These are phyloP conservation scores for Penicillium sp. DNA, from an alignment of 2,329 filamentous ascomycete genomes.

Conservation along the genomic window DNA sequence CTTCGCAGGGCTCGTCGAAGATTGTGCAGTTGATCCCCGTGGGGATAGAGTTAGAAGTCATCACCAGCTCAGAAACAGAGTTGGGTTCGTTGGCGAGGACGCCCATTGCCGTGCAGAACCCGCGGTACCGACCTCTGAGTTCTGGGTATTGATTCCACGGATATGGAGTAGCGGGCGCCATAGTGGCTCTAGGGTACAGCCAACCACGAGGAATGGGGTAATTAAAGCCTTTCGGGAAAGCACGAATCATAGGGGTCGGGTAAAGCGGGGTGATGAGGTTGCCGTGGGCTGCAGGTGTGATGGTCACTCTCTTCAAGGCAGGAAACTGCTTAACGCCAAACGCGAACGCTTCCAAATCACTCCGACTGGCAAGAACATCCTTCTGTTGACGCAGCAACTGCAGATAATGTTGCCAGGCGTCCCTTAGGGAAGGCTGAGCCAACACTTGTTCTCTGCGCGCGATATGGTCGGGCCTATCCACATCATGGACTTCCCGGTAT, in stretches of 20 bases:
- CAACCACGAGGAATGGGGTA: slow-evolving; percentile 37
- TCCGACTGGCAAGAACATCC: slow-evolving; percentile 23
- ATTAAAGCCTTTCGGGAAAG: slow-evolving; percentile 39
- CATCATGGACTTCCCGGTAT: background rate
- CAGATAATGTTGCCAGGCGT: slow-evolving; percentile 33
- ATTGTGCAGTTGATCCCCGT: slow-evolving; percentile 33
- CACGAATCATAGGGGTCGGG: slow-evolving; percentile 43
- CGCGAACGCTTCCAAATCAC: slow-evolving; percentile 32
- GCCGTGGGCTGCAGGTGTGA: slow-evolving; percentile 43
- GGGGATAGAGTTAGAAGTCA: slow-evolving; percentile 31
- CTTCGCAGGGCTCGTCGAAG: slow-evolving; percentile 26
- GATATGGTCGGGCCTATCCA: slow-evolving; percentile 5
- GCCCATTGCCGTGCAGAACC: slow-evolving; percentile 29
- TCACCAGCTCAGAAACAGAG: slow-evolving; percentile 34
- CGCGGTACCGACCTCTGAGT: slow-evolving; percentile 28
- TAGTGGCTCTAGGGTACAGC: slow-evolving; percentile 14
- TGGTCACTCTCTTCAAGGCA: slow-evolving; percentile 34
- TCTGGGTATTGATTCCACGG: background rate
- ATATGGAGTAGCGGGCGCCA: background rate
- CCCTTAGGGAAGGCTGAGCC: slow-evolving; percentile 21
- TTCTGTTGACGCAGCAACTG: slow-evolving; percentile 34
- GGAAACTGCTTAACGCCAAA: slow-evolving; percentile 37
- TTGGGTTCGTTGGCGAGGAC: slow-evolving; percentile 25
- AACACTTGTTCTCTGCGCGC: slow-evolving; percentile 4
- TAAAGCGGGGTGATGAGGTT: slow-evolving; percentile 36